Conservation (phyloP, 805 yeast genomes). For the Nakazawaea ishiwadae region DNA sequence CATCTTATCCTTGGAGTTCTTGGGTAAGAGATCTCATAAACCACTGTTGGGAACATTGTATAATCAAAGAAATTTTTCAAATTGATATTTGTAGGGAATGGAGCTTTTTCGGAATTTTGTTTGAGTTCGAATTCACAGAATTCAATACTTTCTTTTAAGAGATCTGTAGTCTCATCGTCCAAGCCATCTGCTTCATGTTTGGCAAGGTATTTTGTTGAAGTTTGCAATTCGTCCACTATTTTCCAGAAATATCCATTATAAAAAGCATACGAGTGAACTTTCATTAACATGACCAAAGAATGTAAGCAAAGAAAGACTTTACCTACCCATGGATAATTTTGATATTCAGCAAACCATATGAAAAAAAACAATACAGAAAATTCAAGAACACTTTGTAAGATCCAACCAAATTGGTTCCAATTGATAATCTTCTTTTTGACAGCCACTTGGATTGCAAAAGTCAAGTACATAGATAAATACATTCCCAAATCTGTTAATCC, state of each 20-base stretch:
- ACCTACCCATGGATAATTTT: conserved; percentile 83
- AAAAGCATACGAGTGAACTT: conserved; percentile 89
- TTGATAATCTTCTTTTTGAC: conserved; percentile 38
- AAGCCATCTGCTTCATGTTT: conserved; percentile 29
- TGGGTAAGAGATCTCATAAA: conserved; percentile 80
- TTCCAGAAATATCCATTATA: conserved; percentile 88
- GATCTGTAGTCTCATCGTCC: conserved; percentile 26
- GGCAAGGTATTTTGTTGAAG: conserved; percentile 39
- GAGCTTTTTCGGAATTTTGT: conserved; percentile 35
- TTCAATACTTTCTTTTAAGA: conserved; percentile 44
- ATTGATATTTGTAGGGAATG: conserved; percentile 74
- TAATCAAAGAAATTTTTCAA: conserved; percentile 64
- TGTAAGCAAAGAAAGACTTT: conserved; percentile 82
- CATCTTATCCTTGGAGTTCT: conserved; percentile 66
- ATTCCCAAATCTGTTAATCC: conserved; percentile 70
- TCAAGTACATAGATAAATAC: conserved; percentile 65
- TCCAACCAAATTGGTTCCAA: conserved; percentile 69
- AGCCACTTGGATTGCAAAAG: conserved; percentile 52
- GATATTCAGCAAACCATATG: conserved; percentile 48
- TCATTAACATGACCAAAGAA: conserved; percentile 85
- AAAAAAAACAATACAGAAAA: conserved; percentile 46
- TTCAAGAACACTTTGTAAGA: conserved; percentile 54
- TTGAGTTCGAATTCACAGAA: conserved; percentile 70
- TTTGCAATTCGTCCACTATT: conserved; percentile 48
- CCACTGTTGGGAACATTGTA: conserved; percentile 86